Conservation (phyloP, 306 rosid genomes). For the Myrica gale region DNA sequence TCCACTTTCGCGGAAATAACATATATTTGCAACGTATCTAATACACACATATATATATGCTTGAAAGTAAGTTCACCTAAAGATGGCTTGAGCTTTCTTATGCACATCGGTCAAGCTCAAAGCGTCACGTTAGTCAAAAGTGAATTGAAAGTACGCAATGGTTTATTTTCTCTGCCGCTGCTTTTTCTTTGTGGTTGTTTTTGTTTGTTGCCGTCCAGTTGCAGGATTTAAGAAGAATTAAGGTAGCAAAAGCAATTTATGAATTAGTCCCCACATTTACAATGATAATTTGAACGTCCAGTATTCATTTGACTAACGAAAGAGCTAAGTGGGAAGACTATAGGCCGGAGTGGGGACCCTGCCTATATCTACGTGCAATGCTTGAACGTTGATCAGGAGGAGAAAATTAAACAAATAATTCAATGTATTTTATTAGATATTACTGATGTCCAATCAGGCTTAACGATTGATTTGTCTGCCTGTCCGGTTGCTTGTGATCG, state of each 20-base stretch:
- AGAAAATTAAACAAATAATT: too few relatives aligned
- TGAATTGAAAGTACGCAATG: background rate
- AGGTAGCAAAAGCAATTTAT: background rate
- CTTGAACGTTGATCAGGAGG: too few relatives aligned
- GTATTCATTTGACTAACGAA: background rate
- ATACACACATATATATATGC: background rate
- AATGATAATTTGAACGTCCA: background rate
- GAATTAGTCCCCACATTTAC: conserved; percentile 13
- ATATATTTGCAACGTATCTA: background rate
- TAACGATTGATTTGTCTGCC: too few relatives aligned
- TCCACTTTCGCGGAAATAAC: background rate
- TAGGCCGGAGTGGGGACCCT: background rate
- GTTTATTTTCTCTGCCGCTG: background rate
- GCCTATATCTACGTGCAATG: background rate
- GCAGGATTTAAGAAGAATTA: background rate
- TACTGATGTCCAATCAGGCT: too few relatives aligned
- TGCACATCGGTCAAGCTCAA: background rate
- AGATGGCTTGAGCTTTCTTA: background rate
- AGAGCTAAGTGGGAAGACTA: background rate
- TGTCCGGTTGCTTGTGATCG: too few relatives aligned
- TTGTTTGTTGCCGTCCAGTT: conserved; percentile 4
- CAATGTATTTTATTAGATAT: too few relatives aligned
- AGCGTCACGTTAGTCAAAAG: background rate
- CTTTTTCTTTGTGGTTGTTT: background rate
- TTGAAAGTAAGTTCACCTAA: background rate